Conservation (phyloP, 2,329 filamentous ascomycete species). For the Malbranchea zuffiana region DNA sequence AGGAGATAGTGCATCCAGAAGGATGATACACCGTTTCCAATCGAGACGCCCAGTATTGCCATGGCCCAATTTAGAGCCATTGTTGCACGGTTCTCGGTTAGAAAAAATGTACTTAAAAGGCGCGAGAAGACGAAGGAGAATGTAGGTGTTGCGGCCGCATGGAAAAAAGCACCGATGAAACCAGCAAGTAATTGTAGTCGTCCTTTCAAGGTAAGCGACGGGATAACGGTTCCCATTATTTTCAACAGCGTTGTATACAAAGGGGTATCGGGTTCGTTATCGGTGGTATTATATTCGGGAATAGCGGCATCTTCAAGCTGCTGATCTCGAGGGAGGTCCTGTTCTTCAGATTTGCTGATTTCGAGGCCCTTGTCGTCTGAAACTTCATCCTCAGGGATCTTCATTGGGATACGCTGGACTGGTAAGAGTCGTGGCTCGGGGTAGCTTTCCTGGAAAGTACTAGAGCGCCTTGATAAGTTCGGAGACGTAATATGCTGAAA, state of each 20-base stretch:
- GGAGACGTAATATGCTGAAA: neutral
- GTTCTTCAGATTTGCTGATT: too few species aligned
- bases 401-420: too few species aligned
- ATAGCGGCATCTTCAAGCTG: neutral
- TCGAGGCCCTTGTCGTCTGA: too few species aligned
- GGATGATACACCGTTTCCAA: constrained; percentile 53
- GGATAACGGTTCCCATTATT: constrained; percentile 63
- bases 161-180: constrained; percentile 49
- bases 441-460: neutral
- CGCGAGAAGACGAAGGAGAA: constrained; percentile 69
- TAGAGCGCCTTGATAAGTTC: neutral
- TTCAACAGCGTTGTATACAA: constrained; percentile 37
- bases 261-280: neutral
- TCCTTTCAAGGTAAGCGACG: constrained; percentile 44
- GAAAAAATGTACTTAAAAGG: constrained; percentile 60
- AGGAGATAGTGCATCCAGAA: constrained; percentile 61
- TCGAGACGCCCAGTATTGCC: constrained; percentile 55
- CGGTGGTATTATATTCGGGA: neutral
- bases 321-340: neutral
- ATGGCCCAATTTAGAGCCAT: constrained; percentile 57
- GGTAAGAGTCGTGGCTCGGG: too few species aligned
- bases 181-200: constrained; percentile 49
- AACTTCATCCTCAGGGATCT: too few species aligned
- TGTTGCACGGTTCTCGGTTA: constrained; percentile 38
- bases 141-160: constrained; percentile 56